phyloP scores from a whole-genome alignment of 2,329 filamentous ascomycete species.

The Stagonosporopsis rhizophila region DNA sequence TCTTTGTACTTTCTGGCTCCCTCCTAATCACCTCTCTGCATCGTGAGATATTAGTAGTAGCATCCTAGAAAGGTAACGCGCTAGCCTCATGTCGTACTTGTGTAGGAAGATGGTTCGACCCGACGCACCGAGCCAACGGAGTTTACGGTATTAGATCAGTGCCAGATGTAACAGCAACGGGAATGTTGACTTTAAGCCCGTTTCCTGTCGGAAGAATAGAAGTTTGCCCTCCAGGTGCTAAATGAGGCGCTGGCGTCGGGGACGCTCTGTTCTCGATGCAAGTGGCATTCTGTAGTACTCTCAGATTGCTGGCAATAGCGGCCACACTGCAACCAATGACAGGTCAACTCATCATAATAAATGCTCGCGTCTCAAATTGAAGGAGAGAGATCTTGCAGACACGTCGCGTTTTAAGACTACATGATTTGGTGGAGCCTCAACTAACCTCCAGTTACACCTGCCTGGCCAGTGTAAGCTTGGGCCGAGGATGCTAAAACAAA shows the following conservation, averaged over 20 bases:
- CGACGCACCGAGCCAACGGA: constrained; percentile 5
- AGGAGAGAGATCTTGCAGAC: too few species aligned
- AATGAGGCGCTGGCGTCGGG: not conserved
- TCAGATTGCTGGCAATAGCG: too few species aligned
- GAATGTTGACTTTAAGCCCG: not conserved
- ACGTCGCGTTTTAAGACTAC: too few species aligned
- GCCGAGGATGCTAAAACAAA: too few species aligned
- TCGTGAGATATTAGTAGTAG: not conserved
- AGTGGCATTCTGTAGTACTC: not conserved
- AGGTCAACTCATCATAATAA: too few species aligned
- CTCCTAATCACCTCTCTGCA: not conserved
- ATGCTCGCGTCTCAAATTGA: too few species aligned
- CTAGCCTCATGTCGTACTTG: constrained; percentile 7
- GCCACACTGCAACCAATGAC: too few species aligned
- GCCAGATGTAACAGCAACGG: not conserved
- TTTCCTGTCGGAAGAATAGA: too few species aligned
- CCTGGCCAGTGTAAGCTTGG: too few species aligned
- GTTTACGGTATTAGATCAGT: constrained; percentile 3
- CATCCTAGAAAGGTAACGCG: not conserved
- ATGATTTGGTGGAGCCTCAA: too few species aligned
- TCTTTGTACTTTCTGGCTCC: not conserved
- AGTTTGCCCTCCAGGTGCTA: not conserved
- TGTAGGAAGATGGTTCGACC: not conserved
- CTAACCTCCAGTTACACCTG: too few species aligned
- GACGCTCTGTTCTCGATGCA: not conserved